These are phyloP conservation scores for Fusarium sp. DNA, from an alignment of 2,329 filamentous ascomycete genomes.

Conservation along the genomic window DNA sequence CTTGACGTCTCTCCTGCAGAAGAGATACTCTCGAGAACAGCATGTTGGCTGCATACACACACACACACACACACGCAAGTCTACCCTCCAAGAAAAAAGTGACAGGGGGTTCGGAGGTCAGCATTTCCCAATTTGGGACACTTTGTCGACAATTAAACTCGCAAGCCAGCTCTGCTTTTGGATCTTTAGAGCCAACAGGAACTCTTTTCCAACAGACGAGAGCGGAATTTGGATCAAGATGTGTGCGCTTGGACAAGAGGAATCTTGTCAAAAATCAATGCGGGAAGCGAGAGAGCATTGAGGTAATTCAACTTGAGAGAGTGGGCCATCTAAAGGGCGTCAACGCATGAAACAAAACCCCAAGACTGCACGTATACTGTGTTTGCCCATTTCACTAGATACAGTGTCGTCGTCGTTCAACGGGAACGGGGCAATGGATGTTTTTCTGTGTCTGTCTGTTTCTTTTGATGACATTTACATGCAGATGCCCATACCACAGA, in stretches of 20 bases:
- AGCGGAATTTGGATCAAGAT: neutral
- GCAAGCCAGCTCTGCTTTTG: neutral
- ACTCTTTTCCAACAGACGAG: neutral
- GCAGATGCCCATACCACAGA: conserved; percentile 7
- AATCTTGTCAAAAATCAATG: no score
- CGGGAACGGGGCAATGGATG: neutral
- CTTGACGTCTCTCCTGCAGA: neutral
- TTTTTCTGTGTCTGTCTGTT: neutral
- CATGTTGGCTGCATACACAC: conserved; percentile 10
- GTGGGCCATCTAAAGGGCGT: conserved; percentile 19
- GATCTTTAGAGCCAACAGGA: conserved; percentile 14
- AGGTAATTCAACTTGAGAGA: neutral
- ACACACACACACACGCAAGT: neutral
- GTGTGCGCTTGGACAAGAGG: neutral
- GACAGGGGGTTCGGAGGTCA: conserved; percentile 6
- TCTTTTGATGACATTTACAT: conserved; percentile 12
- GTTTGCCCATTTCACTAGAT: conserved; percentile 25
- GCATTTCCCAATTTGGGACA: neutral
- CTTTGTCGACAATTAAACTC: conserved; percentile 2
- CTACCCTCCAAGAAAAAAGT: neutral
- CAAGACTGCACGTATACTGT: conserved; percentile 7
- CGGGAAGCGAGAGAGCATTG: neutral
- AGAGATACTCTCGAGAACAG: neutral
- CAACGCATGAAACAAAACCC: conserved; percentile 1
- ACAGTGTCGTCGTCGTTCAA: conserved; percentile 26